These are phyloP conservation scores for Botrytis fragariae DNA, from an alignment of 2,329 filamentous ascomycete genomes.

Conservation along the genomic window DNA sequence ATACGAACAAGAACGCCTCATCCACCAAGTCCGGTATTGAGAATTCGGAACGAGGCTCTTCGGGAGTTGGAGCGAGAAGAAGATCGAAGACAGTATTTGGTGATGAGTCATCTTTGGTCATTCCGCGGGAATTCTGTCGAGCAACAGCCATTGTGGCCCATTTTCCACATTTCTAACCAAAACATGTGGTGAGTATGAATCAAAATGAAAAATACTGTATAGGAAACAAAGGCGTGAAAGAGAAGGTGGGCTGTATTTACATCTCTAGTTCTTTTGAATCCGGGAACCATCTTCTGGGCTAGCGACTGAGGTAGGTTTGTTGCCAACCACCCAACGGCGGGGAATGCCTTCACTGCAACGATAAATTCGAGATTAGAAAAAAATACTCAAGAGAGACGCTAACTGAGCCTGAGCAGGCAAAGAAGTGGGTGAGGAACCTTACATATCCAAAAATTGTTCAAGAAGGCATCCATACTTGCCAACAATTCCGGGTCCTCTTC, in stretches of 20 bases:
- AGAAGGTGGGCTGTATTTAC: not conserved
- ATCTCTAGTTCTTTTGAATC: not conserved
- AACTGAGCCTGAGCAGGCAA: no score
- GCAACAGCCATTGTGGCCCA: not conserved
- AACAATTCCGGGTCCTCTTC: not conserved
- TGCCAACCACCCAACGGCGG: not conserved
- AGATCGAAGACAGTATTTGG: not conserved
- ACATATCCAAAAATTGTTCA: not conserved
- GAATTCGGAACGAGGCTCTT: not conserved
- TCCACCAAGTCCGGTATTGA: not conserved
- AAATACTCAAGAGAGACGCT: not conserved
- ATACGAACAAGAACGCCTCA: not conserved
- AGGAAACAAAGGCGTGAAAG: no score
- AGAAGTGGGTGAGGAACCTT: not conserved
- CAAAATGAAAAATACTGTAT: rapidly evolving
- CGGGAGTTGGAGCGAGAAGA: not conserved
- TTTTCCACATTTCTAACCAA: not conserved
- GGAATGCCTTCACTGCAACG: not conserved
- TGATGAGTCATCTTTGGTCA: not conserved
- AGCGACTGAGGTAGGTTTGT: not conserved
- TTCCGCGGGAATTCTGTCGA: not conserved
- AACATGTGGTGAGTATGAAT: not conserved
- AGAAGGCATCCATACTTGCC: not conserved
- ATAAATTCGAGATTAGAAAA: not conserved
- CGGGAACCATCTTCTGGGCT: not conserved